Conservation (phyloP, 805 yeast species). For the Wickerhamiella alocasiicola region DNA sequence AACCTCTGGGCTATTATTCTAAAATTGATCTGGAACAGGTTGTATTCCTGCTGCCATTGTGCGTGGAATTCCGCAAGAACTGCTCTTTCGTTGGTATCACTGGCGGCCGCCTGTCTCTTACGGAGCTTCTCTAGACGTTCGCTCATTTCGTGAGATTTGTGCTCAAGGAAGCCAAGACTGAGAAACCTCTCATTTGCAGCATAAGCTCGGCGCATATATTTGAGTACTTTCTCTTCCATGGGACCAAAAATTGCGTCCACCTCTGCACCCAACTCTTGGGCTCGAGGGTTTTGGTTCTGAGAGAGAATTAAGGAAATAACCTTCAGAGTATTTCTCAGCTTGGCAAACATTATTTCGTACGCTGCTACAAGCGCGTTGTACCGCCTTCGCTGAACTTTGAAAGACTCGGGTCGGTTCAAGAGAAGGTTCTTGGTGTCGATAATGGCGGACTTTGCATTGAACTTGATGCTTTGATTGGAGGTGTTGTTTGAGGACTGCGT, state of each 20-base stretch:
- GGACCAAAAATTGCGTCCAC: not conserved
- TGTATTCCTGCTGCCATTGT: not conserved
- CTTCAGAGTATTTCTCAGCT: not conserved
- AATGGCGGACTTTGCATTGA: not conserved
- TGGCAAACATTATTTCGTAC: not conserved
- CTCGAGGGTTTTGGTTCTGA: conserved; percentile 1
- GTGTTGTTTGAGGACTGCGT: not conserved
- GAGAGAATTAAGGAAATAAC: not conserved
- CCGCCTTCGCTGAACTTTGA: conserved; percentile 3
- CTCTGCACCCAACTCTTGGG: not conserved
- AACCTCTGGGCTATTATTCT: not conserved
- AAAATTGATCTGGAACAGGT: not conserved
- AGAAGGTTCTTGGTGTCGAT: not conserved
- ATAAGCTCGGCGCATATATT: not conserved
- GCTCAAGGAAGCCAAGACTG: not conserved
- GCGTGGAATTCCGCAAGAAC: too few relatives aligned
- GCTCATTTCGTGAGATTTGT: too few relatives aligned
- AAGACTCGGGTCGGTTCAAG: not conserved
- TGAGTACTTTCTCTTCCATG: not conserved
- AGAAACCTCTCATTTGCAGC: not conserved
- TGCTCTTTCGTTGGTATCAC: too few relatives aligned
- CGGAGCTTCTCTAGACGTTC: too few relatives aligned
- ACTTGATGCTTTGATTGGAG: not conserved
- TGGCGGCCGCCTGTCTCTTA: too few relatives aligned
- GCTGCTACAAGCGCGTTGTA: not conserved